Evolutionary conservation across 106 monocot genomes (phyloP).

Genomic region (Allium cepa): DNA sequence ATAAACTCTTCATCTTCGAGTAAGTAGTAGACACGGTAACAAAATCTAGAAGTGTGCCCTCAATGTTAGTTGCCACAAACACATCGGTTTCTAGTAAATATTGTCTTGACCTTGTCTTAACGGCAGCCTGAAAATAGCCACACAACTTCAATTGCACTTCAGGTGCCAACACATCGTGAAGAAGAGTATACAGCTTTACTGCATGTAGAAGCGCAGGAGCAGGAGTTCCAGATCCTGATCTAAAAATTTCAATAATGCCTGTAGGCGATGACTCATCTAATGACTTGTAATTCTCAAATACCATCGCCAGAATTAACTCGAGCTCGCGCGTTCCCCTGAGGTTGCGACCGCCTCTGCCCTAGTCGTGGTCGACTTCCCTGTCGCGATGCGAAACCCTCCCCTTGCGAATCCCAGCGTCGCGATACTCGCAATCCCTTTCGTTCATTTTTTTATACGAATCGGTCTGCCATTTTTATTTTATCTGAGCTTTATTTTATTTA

Average conservation of each 20-base stretch:
- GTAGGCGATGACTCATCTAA: slow-evolving; percentile 75
- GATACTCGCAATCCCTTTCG: no score
- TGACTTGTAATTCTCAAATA: slow-evolving; percentile 97
- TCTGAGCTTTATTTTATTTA: no score
- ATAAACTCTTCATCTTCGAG: slow-evolving; percentile 73
- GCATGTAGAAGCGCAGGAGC: slow-evolving; percentile 74
- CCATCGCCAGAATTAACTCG: slow-evolving; percentile 58
- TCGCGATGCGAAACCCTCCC: no score
- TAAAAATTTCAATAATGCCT: slow-evolving; percentile 66
- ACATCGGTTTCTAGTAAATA: slow-evolving; percentile 88
- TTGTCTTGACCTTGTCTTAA: slow-evolving; percentile 78
- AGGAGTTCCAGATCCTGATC: slow-evolving; percentile 61
- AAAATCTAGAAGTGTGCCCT: slow-evolving; percentile 42
- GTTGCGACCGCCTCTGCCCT: no score
- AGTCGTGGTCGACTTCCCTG: no score
- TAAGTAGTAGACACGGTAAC: slow-evolving; percentile 60
- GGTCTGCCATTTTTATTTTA: no score
- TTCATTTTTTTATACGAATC: no score
- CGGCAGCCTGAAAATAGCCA: slow-evolving; percentile 75
- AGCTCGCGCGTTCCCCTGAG: slow-evolving; percentile 8
- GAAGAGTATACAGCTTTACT: slow-evolving; percentile 79
- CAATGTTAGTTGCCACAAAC: slow-evolving; percentile 45
- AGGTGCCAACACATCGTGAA: slow-evolving; percentile 86
- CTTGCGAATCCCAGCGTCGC: no score
- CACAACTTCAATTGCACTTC: slow-evolving; percentile 88